phyloP scores from a whole-genome alignment of 495 filamentous ascomycete species.

The Xylaria venustula region DNA sequence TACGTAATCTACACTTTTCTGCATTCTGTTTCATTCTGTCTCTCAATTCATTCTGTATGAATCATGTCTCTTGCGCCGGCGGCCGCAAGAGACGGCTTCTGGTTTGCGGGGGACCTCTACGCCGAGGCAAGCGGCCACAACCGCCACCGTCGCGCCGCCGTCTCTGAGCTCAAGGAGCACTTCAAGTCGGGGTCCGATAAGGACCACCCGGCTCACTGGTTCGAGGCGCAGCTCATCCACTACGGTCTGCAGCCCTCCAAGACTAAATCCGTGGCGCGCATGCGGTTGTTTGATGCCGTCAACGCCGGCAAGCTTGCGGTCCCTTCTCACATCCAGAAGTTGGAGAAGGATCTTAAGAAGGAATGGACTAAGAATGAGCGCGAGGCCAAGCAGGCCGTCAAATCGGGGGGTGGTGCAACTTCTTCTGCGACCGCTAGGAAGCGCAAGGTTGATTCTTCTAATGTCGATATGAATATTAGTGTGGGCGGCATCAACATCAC shows the following conservation, averaged over 20 bases:
- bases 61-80: constrained; percentile 33
- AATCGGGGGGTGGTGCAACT: not conserved
- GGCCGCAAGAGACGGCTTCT: constrained; percentile 27
- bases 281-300: constrained; percentile 53
- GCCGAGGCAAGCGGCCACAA: constrained; percentile 47
- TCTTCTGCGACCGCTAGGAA: constrained; percentile 23
- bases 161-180: constrained; percentile 46
- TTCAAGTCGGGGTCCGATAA: constrained; percentile 39
- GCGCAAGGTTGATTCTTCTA: constrained; percentile 30
- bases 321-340: constrained; percentile 28
- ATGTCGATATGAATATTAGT: constrained; percentile 20
- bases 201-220: constrained; percentile 55
- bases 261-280: constrained; percentile 55
- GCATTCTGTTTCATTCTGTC: not conserved
- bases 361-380: constrained; percentile 48
- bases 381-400: constrained; percentile 42
- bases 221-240: constrained; percentile 58
- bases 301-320: constrained; percentile 37
- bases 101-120: constrained; percentile 40
- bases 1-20: not conserved
- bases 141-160: constrained; percentile 48
- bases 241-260: constrained; percentile 55
- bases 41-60: not conserved
- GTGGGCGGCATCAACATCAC: constrained; percentile 25
- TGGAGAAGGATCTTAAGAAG: constrained; percentile 55